These are phyloP conservation scores for Monosporascus ibericus DNA, from an alignment of 2,329 filamentous ascomycete genomes.

Conservation along the genomic window DNA sequence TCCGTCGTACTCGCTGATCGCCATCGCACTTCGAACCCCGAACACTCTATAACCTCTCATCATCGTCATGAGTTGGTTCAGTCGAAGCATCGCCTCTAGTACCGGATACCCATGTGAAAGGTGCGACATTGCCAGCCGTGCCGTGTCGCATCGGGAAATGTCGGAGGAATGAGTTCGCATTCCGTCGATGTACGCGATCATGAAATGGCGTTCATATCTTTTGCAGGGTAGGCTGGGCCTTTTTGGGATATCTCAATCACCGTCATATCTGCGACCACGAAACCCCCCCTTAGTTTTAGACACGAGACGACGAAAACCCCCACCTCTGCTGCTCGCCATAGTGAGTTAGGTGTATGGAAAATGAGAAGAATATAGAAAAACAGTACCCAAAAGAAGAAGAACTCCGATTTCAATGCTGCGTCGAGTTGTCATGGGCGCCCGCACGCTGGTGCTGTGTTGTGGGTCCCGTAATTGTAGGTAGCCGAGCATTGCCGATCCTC, in stretches of 20 bases:
- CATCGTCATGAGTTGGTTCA: slow-evolving; percentile 2
- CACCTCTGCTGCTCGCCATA: no score
- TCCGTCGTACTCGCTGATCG: slow-evolving; percentile 75
- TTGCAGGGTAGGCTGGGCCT: neutral
- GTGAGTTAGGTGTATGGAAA: no score
- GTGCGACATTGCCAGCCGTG: no score
- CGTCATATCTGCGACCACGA: neutral
- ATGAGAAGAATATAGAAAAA: no score
- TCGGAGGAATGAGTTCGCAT: neutral
- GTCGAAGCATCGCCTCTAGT: neutral
- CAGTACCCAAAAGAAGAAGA: no score
- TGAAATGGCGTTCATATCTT: neutral
- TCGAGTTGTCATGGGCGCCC: no score
- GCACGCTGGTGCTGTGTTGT: no score
- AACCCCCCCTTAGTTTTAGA: no score
- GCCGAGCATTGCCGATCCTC: no score
- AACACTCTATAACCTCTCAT: neutral
- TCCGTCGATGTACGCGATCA: neutral
- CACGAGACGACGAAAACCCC: no score
- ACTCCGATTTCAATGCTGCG: no score
- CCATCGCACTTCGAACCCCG: slow-evolving; percentile 3
- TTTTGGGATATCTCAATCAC: neutral
- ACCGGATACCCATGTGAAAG: neutral
- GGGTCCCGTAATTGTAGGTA: no score
- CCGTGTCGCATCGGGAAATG: neutral